Percentiles rank a stretch among this genome's conserved stretches.
Conservation (phyloP, 805 yeast genomes). For the Jamesozyma piceae region DNA sequence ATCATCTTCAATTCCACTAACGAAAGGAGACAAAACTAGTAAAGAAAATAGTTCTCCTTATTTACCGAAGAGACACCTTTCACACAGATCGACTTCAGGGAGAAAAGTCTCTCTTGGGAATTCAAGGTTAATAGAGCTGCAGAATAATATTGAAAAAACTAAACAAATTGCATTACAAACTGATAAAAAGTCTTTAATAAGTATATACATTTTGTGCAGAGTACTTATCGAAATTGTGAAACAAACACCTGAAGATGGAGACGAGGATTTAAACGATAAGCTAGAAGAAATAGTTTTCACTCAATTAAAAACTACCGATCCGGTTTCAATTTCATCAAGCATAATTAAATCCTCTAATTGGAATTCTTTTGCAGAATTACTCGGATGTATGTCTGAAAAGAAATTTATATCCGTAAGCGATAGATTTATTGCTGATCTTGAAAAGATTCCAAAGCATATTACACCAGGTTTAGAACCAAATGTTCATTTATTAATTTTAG, state of each 20-base stretch:
- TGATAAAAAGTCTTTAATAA: constrained; percentile 75
- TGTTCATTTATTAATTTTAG: constrained; percentile 69
- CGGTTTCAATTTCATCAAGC: constrained; percentile 53
- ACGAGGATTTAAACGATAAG: constrained; percentile 70
- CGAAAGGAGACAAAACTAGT: neutral
- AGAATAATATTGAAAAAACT: constrained; percentile 34
- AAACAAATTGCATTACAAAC: constrained; percentile 70
- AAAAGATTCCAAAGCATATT: constrained; percentile 55
- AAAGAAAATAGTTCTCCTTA: neutral
- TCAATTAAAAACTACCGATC: constrained; percentile 82
- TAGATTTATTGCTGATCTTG: constrained; percentile 85
- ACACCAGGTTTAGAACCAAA: constrained; percentile 48
- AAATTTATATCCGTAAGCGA: constrained; percentile 85
- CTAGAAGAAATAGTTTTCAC: constrained; percentile 89
- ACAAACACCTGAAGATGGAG: constrained; percentile 69
- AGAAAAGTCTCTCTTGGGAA: constrained; percentile 34
- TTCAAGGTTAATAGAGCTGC: constrained; percentile 44
- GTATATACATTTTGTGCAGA: constrained; percentile 81
- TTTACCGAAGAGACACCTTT: constrained; percentile 42
- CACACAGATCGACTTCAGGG: constrained; percentile 35
- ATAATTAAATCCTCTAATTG: constrained; percentile 83
- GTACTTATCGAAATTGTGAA: constrained; percentile 87
- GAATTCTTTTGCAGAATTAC: constrained; percentile 78
- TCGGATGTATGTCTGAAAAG: constrained; percentile 84
- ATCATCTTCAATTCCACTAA: neutral